Conservation (phyloP, 257 asterid species). For the Ophiorrhiza pumila region DNA sequence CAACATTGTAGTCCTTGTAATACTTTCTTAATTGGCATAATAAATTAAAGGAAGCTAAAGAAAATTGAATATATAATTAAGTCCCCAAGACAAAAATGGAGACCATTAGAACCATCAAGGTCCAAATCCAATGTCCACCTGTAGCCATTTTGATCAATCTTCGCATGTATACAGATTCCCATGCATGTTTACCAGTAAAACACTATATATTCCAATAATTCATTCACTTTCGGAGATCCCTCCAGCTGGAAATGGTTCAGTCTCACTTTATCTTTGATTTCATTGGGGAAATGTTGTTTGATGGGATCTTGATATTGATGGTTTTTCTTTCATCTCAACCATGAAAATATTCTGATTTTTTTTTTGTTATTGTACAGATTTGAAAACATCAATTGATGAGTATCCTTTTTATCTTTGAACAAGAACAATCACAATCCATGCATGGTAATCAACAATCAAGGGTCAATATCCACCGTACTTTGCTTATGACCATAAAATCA, state of each 20-base stretch:
- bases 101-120: constrained; percentile 25
- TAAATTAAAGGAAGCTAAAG: not conserved
- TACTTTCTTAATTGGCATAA: too few relatives aligned
- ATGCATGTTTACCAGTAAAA: constrained; percentile 10
- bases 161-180: constrained; percentile 1
- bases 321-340: constrained; percentile 29
- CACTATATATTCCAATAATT: constrained; percentile 39
- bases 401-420: constrained; percentile 10
- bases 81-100: constrained; percentile 11
- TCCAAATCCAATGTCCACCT: constrained; percentile 10
- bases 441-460: constrained; percentile 23
- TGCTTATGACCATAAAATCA: constrained; percentile 21
- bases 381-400: constrained; percentile 4
- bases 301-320: constrained; percentile 23
- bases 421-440: constrained; percentile 35
- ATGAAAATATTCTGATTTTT: constrained; percentile 14
- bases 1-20: too few relatives aligned
- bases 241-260: constrained; percentile 46
- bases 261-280: constrained; percentile 3
- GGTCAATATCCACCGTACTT: constrained; percentile 21
- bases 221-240: constrained; percentile 42
- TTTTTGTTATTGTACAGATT: not conserved
- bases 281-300: constrained; percentile 21
- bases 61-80: not conserved
- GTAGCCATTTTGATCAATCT: constrained; percentile 5